Conservation (phyloP, 306 rosid genomes). For the apple (Malus domestica) region ASM211411v1 NC_041790.1:34805501-34806000, state of each 20-base stretch:
- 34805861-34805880: not conserved
- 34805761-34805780: constrained; percentile 10
- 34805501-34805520: not conserved
- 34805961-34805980: not conserved
- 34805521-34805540: not conserved
- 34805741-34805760: constrained; percentile 13
- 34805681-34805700: constrained; percentile 10
- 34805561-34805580: not conserved
- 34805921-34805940: not conserved
- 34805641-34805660: not conserved
- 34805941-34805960: not conserved
- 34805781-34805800: not conserved
- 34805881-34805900: not conserved
- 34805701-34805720: not conserved
- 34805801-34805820: constrained; percentile 4
- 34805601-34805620: not conserved
- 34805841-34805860: not conserved
- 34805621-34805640: not conserved
- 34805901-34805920: not conserved
- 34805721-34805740: constrained; percentile 10
- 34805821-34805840: constrained; percentile 12
- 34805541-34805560: not conserved
- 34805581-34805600: not conserved
- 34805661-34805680: not conserved
- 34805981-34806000: not conserved